phyloP scores from a whole-genome alignment of 176 grass and related monocot genomes.

The Eleusine indica region DNA sequence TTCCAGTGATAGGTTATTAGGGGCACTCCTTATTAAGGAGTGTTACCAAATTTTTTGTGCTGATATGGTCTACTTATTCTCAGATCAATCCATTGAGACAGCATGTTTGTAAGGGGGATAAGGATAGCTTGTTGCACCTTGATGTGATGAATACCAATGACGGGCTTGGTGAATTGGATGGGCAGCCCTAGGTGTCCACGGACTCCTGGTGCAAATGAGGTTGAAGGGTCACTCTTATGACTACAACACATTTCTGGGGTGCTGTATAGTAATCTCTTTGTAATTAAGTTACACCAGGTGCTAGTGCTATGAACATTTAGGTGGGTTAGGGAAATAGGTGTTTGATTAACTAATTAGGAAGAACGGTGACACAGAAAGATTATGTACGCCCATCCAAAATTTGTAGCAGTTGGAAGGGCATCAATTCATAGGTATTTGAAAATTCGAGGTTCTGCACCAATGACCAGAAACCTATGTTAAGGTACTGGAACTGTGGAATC shows the following conservation, averaged over 20 bases:
- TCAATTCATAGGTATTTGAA: not conserved
- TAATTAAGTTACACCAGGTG: conserved; percentile 32
- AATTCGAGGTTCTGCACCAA: not conserved
- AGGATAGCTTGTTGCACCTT: not conserved
- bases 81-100: not conserved
- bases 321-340: not conserved
- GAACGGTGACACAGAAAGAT: not conserved
- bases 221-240: not conserved
- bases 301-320: not conserved
- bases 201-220: not conserved
- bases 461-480: not conserved
- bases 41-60: not conserved
- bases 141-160: not conserved
- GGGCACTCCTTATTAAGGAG: not conserved
- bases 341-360: not conserved
- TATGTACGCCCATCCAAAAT: conserved; percentile 13
- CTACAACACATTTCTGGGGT: conserved; percentile 20
- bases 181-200: not conserved
- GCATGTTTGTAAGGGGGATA: conserved; percentile 16
- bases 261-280: conserved; percentile 38
- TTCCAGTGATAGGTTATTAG: not conserved
- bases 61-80: conserved; percentile 20
- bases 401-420: conserved; percentile 24
- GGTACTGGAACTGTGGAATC: not conserved
- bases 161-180: not conserved